Evolutionary conservation across 805 yeast genomes (phyloP).

Genomic region (Komagataella mondaviorum): DNA sequence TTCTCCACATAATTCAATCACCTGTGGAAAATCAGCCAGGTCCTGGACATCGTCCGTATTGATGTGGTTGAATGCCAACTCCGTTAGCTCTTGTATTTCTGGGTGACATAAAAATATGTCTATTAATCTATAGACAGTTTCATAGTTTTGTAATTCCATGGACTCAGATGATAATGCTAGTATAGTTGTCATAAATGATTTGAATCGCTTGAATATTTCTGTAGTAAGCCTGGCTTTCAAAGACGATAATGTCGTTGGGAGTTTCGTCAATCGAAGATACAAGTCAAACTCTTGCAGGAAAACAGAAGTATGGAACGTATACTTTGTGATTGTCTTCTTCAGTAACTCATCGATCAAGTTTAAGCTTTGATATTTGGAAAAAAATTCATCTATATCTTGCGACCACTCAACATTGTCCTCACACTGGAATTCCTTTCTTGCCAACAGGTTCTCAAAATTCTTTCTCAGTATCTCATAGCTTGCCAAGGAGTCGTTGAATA

Average conservation of each 20-base stretch:
- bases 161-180: conserved; percentile 10
- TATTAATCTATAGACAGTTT: conserved; percentile 26
- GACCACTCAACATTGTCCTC: background rate
- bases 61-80: background rate
- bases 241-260: conserved; percentile 8
- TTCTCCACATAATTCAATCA: conserved; percentile 32
- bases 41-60: background rate
- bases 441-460: background rate
- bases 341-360: background rate
- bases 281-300: background rate
- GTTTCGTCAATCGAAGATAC: conserved; percentile 10
- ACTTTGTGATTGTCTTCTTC: background rate
- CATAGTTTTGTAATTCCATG: conserved; percentile 23
- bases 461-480: background rate
- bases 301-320: background rate
- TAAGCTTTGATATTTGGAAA: background rate
- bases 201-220: conserved; percentile 16
- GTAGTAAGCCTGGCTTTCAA: conserved; percentile 15
- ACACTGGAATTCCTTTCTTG: background rate
- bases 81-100: background rate
- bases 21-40: conserved; percentile 5
- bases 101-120: conserved; percentile 21
- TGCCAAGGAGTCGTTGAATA: conserved; percentile 45
- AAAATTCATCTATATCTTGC: background rate
- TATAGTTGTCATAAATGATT: conserved; percentile 15